phyloP scores from a whole-genome alignment of 208 protist genomes.

The Endotrypanum monterogeii region DNA sequence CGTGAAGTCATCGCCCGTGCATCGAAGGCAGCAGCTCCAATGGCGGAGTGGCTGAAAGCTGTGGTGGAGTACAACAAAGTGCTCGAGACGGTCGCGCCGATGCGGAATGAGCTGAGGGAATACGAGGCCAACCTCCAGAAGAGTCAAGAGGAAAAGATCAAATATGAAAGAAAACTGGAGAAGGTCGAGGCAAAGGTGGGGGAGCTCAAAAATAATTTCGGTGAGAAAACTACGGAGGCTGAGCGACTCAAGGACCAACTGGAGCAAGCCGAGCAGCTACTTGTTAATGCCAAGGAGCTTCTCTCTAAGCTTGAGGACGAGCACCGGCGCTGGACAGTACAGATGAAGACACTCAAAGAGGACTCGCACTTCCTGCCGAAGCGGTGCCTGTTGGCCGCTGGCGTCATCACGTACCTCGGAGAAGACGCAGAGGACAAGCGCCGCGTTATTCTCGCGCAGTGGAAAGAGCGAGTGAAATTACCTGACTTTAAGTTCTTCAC shows the following conservation, averaged over 20 bases:
- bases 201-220: constrained; percentile 92
- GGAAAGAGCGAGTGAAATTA: constrained; percentile 82
- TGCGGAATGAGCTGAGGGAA: constrained; percentile 84
- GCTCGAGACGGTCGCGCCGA: constrained; percentile 91
- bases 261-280: constrained; percentile 89
- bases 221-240: constrained; percentile 94
- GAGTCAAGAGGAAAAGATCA: constrained; percentile 87
- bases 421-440: constrained; percentile 90
- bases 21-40: constrained; percentile 94
- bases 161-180: constrained; percentile 85
- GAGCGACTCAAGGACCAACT: constrained; percentile 88
- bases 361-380: constrained; percentile 81
- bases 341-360: constrained; percentile 78
- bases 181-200: constrained; percentile 95
- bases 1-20: constrained; percentile 91
- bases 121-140: constrained; percentile 83
- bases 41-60: constrained; percentile 97
- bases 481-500: constrained; percentile 90
- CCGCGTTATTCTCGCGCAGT: constrained; percentile 61
- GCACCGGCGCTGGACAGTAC: constrained; percentile 93
- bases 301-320: constrained; percentile 96
- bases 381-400: constrained; percentile 86
- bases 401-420: constrained; percentile 95
- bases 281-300: constrained; percentile 91
- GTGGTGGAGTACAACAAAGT: constrained; percentile 97